phyloP scores from a whole-genome alignment of 257 asterid species.

The Solanum etuberosum region DNA sequence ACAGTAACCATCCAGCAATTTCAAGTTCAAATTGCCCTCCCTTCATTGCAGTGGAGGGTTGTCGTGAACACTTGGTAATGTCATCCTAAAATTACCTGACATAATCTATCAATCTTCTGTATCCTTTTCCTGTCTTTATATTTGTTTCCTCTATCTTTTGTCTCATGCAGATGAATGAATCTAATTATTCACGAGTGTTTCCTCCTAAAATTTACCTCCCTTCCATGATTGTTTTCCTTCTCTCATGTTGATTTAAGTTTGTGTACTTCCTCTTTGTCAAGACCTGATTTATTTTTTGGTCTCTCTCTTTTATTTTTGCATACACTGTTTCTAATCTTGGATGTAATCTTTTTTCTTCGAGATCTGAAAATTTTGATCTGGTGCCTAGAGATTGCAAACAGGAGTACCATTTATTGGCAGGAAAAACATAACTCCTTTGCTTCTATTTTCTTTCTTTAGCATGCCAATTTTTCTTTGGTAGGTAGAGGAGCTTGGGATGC shows the following conservation, averaged over 20 bases:
- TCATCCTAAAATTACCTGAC: neutral
- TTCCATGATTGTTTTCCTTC: neutral
- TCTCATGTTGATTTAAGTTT: neutral
- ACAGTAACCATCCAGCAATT: constrained; percentile 65
- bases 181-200: neutral
- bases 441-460: neutral
- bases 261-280: neutral
- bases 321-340: neutral
- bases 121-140: neutral
- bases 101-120: neutral
- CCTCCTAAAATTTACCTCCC: neutral
- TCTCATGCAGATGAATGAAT: neutral
- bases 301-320: neutral
- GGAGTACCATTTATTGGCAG: neutral
- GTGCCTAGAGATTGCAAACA: neutral
- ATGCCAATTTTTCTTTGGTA: neutral
- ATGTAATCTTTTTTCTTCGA: neutral
- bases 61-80: constrained; percentile 85
- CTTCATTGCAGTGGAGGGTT: constrained; percentile 69
- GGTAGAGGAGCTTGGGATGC: neutral
- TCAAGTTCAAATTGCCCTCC: constrained; percentile 77
- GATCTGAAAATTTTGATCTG: neutral
- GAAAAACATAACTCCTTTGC: neutral
- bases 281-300: neutral
- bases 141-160: neutral